phyloP scores from a whole-genome alignment of 202 grass and related monocot genomes.

The Carex sylvatica region DNA sequence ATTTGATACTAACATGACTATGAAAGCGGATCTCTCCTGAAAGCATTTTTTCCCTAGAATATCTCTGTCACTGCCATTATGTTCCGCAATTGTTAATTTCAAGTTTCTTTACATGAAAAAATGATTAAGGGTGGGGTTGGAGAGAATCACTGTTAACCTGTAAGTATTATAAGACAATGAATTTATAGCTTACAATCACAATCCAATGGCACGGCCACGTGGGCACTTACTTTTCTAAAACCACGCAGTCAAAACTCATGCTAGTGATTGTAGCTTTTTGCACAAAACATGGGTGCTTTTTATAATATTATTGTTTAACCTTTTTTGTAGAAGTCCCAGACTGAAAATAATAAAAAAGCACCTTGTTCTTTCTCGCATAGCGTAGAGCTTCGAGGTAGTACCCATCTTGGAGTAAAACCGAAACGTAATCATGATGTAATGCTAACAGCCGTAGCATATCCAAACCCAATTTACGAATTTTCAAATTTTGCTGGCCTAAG shows the following conservation, averaged over 20 bases:
- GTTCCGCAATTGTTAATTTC: neutral
- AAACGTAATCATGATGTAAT: conserved; percentile 83
- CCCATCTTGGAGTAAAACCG: conserved; percentile 65
- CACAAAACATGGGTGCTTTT: conserved; percentile 3
- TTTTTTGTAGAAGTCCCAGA: neutral
- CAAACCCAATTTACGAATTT: conserved; percentile 62
- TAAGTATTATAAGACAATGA: neutral
- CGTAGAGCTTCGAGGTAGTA: conserved; percentile 77
- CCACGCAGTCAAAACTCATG: neutral
- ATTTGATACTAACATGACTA: neutral
- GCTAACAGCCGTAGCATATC: conserved; percentile 82
- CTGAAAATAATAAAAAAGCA: conserved; percentile 25
- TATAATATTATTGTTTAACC: neutral
- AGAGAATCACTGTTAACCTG: neutral
- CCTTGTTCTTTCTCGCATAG: conserved; percentile 90
- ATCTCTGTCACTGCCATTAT: neutral
- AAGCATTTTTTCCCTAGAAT: neutral
- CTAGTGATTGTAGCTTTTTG: neutral
- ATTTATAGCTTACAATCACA: neutral
- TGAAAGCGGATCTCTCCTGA: neutral
- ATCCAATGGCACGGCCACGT: neutral
- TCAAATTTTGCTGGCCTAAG: conserved; percentile 45
- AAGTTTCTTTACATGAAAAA: neutral
- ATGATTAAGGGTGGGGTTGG: neutral
- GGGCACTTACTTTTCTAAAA: neutral